A percentile compares a stretch with the other conserved stretches of the same genome.
phyloP scores from a whole-genome alignment of 2,329 filamentous ascomycete species.

The Ascochyta lentis region DNA sequence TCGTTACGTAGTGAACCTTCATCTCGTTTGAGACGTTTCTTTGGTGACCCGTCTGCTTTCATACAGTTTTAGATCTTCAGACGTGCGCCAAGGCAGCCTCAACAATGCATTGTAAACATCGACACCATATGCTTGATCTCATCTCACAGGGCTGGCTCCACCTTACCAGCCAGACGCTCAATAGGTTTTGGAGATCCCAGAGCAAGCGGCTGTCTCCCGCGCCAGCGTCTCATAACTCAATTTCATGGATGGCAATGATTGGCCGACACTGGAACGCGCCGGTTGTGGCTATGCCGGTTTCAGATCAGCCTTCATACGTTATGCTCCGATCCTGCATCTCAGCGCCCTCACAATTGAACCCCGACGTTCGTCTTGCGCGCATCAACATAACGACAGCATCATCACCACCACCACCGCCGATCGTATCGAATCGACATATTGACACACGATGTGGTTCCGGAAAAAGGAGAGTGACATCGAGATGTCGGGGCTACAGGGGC shows the following conservation, averaged over 20 bases:
- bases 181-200: conserved; percentile 25
- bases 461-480: conserved; percentile 40
- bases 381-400: not conserved
- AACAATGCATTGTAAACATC: conserved; percentile 10
- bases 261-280: conserved; percentile 20
- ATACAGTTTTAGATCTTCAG: not conserved
- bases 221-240: conserved; percentile 37
- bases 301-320: conserved; percentile 29
- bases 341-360: not conserved
- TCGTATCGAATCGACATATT: not conserved
- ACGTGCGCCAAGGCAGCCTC: not conserved
- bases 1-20: not conserved
- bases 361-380: conserved; percentile 1
- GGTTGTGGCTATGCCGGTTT: conserved; percentile 38
- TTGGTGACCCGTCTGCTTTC: not conserved
- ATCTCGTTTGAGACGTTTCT: conserved; percentile 3
- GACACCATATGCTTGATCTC: not conserved
- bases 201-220: conserved; percentile 29
- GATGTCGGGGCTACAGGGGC: conserved; percentile 34
- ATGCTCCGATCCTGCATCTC: conserved; percentile 10
- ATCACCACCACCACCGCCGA: not conserved
- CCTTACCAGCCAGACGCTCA: conserved; percentile 18
- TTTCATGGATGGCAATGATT: conserved; percentile 25
- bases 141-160: conserved; percentile 2
- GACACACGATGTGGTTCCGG: conserved; percentile 27